These are phyloP conservation scores for Gnetum montanum DNA, from an alignment of 75 land plant species.

Conservation along the genomic window DNA sequence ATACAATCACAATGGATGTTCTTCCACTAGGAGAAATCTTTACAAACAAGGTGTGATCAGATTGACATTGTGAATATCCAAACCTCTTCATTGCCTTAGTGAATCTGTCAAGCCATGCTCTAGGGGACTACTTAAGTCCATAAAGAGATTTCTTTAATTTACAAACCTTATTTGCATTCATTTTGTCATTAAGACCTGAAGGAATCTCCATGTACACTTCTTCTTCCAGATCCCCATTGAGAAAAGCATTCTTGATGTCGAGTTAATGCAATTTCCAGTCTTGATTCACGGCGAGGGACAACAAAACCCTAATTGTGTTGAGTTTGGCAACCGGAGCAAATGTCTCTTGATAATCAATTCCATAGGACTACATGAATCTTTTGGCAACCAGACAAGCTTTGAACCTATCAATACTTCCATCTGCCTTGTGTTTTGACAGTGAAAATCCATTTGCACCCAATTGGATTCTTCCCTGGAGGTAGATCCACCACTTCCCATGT, in stretches of 20 bases:
- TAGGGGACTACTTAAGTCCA: too few relatives aligned
- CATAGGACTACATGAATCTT: background rate
- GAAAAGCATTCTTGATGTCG: conserved; percentile 12
- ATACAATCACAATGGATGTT: too few relatives aligned
- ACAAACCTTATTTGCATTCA: background rate
- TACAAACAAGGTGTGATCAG: too few relatives aligned
- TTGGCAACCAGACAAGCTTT: background rate
- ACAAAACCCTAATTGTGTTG: conserved; percentile 1
- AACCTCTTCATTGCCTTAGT: too few relatives aligned
- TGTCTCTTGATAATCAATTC: conserved; percentile 2
- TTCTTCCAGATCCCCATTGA: conserved; percentile 16
- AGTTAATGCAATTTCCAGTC: conserved; percentile 8
- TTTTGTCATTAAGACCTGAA: background rate
- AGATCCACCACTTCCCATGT: background rate
- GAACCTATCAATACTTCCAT: background rate
- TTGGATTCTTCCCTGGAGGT: background rate
- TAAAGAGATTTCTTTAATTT: too few relatives aligned
- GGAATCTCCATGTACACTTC: conserved; percentile 10
- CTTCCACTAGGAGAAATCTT: too few relatives aligned
- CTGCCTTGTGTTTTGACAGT: background rate
- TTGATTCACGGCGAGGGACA: background rate
- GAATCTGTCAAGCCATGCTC: too few relatives aligned
- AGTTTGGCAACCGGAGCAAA: conserved; percentile 16
- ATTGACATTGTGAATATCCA: too few relatives aligned
- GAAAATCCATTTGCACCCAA: background rate